Evolutionary conservation across 2,329 filamentous ascomycete species (phyloP).

Genomic region (Plenodomus tracheiphilus): DNA sequence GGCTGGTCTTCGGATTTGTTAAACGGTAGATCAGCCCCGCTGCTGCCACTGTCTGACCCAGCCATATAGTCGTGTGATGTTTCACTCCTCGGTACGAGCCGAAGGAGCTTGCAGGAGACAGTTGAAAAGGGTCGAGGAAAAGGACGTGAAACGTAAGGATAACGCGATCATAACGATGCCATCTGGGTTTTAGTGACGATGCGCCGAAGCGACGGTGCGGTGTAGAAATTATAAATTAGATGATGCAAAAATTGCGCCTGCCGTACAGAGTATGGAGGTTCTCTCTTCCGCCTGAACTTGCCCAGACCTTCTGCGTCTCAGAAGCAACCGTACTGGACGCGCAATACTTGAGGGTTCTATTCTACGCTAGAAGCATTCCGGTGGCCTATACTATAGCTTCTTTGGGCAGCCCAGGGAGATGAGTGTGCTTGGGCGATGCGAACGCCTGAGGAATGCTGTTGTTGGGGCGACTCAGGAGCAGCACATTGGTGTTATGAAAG

Average conservation of each 20-base stretch:
- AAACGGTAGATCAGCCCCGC: slow-evolving; percentile 21
- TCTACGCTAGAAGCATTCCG: slow-evolving; percentile 23
- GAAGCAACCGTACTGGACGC: slow-evolving; percentile 17
- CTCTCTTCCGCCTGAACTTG: slow-evolving; percentile 29
- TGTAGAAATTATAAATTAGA: slow-evolving; percentile 7
- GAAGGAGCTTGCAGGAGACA: not conserved
- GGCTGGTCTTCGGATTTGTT: slow-evolving; percentile 15
- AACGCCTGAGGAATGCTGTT: slow-evolving; percentile 20
- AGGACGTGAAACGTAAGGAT: slow-evolving; percentile 7
- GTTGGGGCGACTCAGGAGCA: slow-evolving; percentile 14
- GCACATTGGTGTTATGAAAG: slow-evolving; percentile 10
- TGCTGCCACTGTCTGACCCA: slow-evolving; percentile 18
- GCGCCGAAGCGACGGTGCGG: not conserved
- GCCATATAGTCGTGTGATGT: slow-evolving; percentile 26
- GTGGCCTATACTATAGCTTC: slow-evolving; percentile 4
- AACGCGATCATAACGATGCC: slow-evolving; percentile 17
- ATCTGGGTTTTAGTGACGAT: not conserved
- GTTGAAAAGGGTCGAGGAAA: not conserved
- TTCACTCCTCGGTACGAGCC: not conserved
- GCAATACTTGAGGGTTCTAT: slow-evolving; percentile 14
- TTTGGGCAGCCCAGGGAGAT: slow-evolving; percentile 2
- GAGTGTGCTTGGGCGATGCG: slow-evolving; percentile 19
- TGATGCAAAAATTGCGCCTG: slow-evolving; percentile 11
- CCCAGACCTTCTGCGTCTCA: slow-evolving; percentile 35
- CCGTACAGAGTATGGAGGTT: slow-evolving; percentile 18